These are phyloP conservation scores for Gardenia jasminoides DNA, from an alignment of 257 asterid genomes.

Conservation along the genomic window DNA sequence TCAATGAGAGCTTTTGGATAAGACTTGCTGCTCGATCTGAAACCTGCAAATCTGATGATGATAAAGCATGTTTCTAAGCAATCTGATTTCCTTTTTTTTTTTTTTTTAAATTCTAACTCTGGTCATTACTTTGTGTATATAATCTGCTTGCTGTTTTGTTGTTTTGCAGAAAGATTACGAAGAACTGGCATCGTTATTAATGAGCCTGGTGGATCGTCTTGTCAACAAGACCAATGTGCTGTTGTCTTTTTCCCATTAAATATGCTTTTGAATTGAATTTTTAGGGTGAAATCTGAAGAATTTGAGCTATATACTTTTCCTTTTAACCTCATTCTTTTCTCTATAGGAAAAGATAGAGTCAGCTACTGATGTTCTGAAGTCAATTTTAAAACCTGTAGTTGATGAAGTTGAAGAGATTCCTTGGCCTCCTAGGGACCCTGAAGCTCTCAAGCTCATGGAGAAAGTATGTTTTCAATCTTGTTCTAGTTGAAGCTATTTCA, in stretches of 20 bases:
- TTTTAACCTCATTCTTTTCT: slow-evolving; percentile 22
- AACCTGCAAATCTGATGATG: slow-evolving; percentile 92
- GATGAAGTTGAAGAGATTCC: slow-evolving; percentile 65
- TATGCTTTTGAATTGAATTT: not conserved
- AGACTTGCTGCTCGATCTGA: slow-evolving; percentile 90
- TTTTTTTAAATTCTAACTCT: slow-evolving; percentile 15
- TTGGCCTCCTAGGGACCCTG: slow-evolving; percentile 91
- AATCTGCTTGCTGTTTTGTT: slow-evolving; percentile 22
- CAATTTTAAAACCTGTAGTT: slow-evolving; percentile 65
- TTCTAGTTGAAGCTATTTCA: not conserved
- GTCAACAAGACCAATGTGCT: slow-evolving; percentile 84
- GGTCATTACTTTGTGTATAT: slow-evolving; percentile 14
- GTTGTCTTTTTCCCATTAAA: slow-evolving; percentile 17
- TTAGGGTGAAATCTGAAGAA: not conserved
- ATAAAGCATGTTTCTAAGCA: slow-evolving; percentile 64
- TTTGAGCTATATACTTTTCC: not conserved
- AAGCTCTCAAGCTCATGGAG: slow-evolving; percentile 76
- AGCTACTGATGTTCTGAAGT: slow-evolving; percentile 87
- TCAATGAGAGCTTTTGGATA: slow-evolving; percentile 91
- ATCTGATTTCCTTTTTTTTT: slow-evolving; percentile 22
- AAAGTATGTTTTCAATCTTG: slow-evolving; percentile 43
- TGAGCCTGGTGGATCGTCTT: slow-evolving; percentile 74
- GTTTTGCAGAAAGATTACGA: slow-evolving; percentile 80
- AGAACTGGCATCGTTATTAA: slow-evolving; percentile 72
- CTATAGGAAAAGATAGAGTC: slow-evolving; percentile 84